A percentile compares a stretch with the other conserved stretches of the same genome.
phyloP scores from a whole-genome alignment of 176 grass and related monocot species.

The Secale cereale region DNA sequence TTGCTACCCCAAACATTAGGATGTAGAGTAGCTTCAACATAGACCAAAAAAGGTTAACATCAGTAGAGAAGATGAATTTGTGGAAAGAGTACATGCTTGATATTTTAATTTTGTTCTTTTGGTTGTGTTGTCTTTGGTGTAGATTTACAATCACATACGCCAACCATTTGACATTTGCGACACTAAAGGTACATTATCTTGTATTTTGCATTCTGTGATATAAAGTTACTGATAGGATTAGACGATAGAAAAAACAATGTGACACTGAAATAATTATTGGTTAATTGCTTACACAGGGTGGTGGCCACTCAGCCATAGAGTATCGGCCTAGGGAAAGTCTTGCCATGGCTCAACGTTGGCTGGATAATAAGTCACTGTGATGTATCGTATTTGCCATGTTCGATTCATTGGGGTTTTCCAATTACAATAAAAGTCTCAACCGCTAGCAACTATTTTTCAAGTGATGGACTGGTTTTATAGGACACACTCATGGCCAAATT shows the following conservation, averaged over 20 bases:
- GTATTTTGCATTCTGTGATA: neutral
- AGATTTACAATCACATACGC: conserved; percentile 39
- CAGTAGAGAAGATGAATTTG: no score
- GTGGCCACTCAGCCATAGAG: conserved; percentile 25
- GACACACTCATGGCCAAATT: no score
- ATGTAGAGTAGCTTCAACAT: no score
- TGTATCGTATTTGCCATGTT: neutral
- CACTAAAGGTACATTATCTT: conserved; percentile 33
- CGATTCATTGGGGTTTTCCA: no score
- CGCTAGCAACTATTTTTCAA: no score
- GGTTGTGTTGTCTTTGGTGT: neutral
- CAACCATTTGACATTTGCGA: conserved; percentile 48
- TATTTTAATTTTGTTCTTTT: no score
- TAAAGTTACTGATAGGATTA: neutral
- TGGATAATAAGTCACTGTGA: conserved; percentile 12
- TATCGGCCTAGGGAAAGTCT: conserved; percentile 35
- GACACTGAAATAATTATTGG: neutral
- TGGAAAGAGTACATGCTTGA: no score
- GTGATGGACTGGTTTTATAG: no score
- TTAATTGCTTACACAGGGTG: conserved; percentile 14
- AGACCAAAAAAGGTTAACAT: no score
- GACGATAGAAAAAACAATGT: neutral
- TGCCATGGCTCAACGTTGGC: conserved; percentile 31
- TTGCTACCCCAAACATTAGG: no score
- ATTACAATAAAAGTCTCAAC: no score